Evolutionary conservation across 1,139 yeast genomes (phyloP), one percentile per base, ranked within the genome.

Genomic region (Debaryomyces sp.): DNA sequence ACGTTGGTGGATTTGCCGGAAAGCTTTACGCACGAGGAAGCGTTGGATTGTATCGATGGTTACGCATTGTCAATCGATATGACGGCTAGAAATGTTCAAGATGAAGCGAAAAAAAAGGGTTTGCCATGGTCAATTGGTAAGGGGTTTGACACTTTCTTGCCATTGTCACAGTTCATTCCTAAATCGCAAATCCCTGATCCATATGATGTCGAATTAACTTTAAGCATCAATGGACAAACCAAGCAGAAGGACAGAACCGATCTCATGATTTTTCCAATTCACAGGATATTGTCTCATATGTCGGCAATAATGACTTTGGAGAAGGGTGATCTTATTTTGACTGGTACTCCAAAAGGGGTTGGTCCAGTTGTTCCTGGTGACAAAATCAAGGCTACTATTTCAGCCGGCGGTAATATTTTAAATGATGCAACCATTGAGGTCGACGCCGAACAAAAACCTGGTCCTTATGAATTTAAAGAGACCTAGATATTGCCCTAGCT

Each of bases 271-370:
- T 91, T 89, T 78, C 87, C 92, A 43, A 84, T 94, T 60, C 95
- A 92, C 59, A 79, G 81, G 57, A 85, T 95, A 53, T 75, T 94
- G 55, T 80, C 88, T 49, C 83, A 88, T 50, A 87, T 92, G 84
- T 88, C 97, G 8, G 71, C 85, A 15, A 85, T 90, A 57, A 92
- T 94, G 95, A 89, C 97, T 2, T 75, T 94, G 50, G 84, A 91
- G 59, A 86, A 90, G 51, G 97, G 97, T 22, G 98, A 94, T 63
- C 78, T 94, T 57, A 86, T 94, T 50, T 76, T 92, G 51, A 94
- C 98, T 0, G 99, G 99, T 12, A 94, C 99, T 1, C 99, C 99
- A 41, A 90, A 92, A 68, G 99, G 99, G n/a, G 99, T 94, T 9
- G 97, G 98, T 10, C 74, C 78, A 34, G 72, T 92, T 43, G 69